Evolutionary conservation across 768 basidiomycete genomes (phyloP), one percentile per base, ranked within the genome.

Genomic region (Serendipita sp.): DNA sequence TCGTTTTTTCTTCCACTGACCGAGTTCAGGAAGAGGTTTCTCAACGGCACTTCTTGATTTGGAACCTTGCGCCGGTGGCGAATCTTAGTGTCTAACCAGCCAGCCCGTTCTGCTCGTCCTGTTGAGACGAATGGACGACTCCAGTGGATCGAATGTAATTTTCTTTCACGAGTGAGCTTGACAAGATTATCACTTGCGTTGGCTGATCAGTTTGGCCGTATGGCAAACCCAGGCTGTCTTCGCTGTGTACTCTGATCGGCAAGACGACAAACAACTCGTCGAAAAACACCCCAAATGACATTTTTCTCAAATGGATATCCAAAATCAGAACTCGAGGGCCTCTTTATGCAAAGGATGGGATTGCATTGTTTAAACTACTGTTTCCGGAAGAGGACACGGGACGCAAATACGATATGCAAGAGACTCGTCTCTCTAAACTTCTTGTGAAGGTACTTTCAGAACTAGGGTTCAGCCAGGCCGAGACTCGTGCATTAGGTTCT

Each of bases 331-430:
- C 9, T 9, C 17, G 17, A 4, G 53, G 53, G n/a, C 80, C 82
- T 14, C 71, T 85, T 22, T 79, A 81, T 0, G 69, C 70, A 0
- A 77, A 79, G 3, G 83, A 82, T 0, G 81, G 83, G 7, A 75
- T 77, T 14, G 77, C 78, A 3, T 72, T 90, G 31, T 84, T 94
- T 67, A 80, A 82, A 4, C 72, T 92, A 3, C 74, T 95, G n/a
- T 94, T 93, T 69, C 91, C 93, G 0, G 84, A 93, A 64, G 83
- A 90, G 63, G 89, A 93, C 64, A 67, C 74, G 1, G 72, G 78
- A 16, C 77, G 93, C 24, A 82, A 82, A 70, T 94, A 85, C 67
- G 81, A 82, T 34, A 75, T 92, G 68, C 81, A 86, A 69, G 90
- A 92, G 73, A 73, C 75, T 14, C 77, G 73, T 34, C 76, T 94